Evolutionary conservation across 1,284 basidiomycete species (phyloP).

Genomic region (Trichosporon sp.): DNA sequence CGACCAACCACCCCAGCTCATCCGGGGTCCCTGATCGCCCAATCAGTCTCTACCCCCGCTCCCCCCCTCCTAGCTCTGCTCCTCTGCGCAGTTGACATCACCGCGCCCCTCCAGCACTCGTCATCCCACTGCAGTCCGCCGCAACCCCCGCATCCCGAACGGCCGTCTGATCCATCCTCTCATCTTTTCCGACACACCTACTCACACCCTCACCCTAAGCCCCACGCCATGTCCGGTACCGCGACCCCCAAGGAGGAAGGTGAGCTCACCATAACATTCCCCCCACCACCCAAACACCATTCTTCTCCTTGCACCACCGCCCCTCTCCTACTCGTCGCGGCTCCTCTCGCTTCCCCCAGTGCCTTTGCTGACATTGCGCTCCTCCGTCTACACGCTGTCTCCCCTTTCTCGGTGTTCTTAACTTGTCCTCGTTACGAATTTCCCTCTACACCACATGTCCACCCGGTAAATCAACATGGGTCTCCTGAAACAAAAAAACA

Average conservation of each 20-base stretch:
- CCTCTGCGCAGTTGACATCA: conserved; percentile 9
- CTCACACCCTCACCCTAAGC: not conserved
- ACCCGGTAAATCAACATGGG: conserved; percentile 1
- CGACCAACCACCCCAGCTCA: not conserved
- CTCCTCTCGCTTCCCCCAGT: not conserved
- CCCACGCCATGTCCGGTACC: conserved; percentile 8
- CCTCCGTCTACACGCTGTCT: not conserved
- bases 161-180: conserved; percentile 6
- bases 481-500: conserved; percentile 2
- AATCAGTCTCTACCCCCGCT: not conserved
- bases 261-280: conserved; percentile 6
- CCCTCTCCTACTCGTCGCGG: not conserved
- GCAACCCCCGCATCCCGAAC: not conserved
- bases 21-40: conserved; percentile 15
- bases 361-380: not conserved
- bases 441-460: conserved; percentile 3
- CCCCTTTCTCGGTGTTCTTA: not conserved
- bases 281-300: not conserved
- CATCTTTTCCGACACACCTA: conserved; percentile 1
- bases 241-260: conserved; percentile 22
- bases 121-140: conserved; percentile 1
- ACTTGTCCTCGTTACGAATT: not conserved
- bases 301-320: not conserved
- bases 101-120: conserved; percentile 12
- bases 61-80: not conserved